Base-by-base conservation (phyloP, 2,329 filamentous ascomycete genomes). In the Lecanicillium sp. region DNA sequence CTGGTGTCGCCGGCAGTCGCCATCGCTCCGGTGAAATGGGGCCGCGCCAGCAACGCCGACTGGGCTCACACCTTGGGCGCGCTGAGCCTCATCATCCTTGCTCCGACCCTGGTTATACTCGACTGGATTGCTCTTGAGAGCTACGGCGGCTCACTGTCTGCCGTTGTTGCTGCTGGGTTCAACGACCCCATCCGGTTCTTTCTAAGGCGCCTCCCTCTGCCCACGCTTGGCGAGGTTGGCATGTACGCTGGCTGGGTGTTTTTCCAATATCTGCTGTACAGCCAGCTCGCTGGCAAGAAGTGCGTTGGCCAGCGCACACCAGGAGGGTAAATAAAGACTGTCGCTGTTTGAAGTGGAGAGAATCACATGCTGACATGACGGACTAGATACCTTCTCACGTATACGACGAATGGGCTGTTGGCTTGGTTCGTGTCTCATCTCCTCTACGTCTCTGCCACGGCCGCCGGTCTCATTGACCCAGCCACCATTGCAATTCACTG, bases 401-500 rank as follows among this genome's bases (percentile, higher is more conserved):
- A 69, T 43, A 55, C 54, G 15, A 64, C 60, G n/a, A 69, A 69
- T 44, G 65, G 65, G 0, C 47, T 68, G 2, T 45, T 46, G 2
- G 62, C 64, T 6, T 68, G 62, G 60, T 35, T 58, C 4, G 43
- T 63, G 6, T 66, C 63, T 0, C 58, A 67, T 43, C 19, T 53
- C 2, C 37, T 63, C 1, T 59, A 57, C 33, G 46, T 47, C 4
- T 33, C 29, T 1, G 43, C 55, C 3, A 52, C 52, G 20, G 47
- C 47, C 17, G 37, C 46, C 15, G 61, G 58, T 0, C 17, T 57
- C 4, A 27, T 67, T 11, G 57, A 66, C 42, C 54, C 60, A 4
- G 60, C 59, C 1, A 58, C 64, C 39, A 54, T 69, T 9, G 62
- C 65, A 5, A 57, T 55, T 18, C 58, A 68, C 44, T 69, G 65